Evolutionary conservation across 2,329 filamentous ascomycete genomes (phyloP).

Genomic region (Talaromyces sp.): DNA sequence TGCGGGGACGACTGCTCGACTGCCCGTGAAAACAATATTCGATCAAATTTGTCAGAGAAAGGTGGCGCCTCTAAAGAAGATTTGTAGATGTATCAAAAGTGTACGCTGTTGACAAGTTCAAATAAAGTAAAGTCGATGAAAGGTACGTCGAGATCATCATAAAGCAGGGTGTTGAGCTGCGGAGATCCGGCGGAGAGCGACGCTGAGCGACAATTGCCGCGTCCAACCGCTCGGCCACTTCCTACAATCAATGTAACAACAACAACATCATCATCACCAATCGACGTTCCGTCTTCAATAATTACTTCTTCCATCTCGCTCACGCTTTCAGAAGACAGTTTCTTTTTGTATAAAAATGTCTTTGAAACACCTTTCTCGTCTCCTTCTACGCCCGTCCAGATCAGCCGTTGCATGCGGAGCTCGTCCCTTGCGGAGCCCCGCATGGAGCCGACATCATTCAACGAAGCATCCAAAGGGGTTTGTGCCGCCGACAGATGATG

Average conservation of each 20-base stretch:
- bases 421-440: conserved; percentile 14
- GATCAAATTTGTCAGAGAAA: background rate
- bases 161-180: background rate
- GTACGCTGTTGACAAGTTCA: background rate
- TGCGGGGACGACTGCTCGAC: conserved; percentile 24
- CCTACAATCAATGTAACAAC: conserved; percentile 2
- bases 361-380: conserved; percentile 32
- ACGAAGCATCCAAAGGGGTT: conserved; percentile 65
- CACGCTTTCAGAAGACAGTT: background rate
- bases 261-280: background rate
- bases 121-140: conserved; percentile 5
- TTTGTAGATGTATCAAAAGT: background rate
- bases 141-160: conserved; percentile 1
- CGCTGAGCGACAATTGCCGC: conserved; percentile 48
- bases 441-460: conserved; percentile 16
- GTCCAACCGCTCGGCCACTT: conserved; percentile 39
- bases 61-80: background rate
- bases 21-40: background rate
- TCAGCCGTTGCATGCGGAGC: conserved; percentile 8
- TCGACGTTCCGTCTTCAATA: background rate
- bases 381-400: conserved; percentile 29
- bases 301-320: background rate
- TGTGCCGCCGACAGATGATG: conserved; percentile 64
- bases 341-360: conserved; percentile 32
- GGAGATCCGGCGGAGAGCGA: conserved; percentile 32